Base-by-base conservation (phyloP, 1,284 basidiomycete species). In the Termitomyces sp. region DNA sequence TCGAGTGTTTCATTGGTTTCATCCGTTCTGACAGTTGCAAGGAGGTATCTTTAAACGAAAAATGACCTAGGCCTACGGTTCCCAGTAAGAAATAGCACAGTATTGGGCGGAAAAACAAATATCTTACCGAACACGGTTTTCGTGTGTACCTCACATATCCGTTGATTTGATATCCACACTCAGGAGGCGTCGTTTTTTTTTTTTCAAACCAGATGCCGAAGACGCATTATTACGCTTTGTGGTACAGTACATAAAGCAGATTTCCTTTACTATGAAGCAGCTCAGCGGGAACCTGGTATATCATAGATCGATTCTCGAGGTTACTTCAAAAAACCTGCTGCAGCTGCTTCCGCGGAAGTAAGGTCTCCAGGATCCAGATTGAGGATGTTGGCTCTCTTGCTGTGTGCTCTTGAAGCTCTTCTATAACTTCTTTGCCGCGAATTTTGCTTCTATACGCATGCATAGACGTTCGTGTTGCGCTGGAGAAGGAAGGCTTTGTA, bases 401-500 rank as follows among this genome's bases (percentile, higher is more conserved):
- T 71, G 74, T 80, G 46, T 63, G 67, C 6, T 61, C 39, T 57
- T 75, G 73, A 41, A 88, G 73, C 42, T 80, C 72, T 3, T 70
- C 62, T 50, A 88, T 83, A 1, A 81, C 80, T 2, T 64, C 65
- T 28, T 71, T 58, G 0, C 77, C 82, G 38, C 78, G 82, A 24
- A 65, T 58, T 53, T 68, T 62, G 59, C 70, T 77, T 15, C 87
- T 74, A 19, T 75, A 74, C 2, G 81, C 82, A 58, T 88, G 72
- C 15, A 64, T 86, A 88, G 0, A 90, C 86, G 56, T 76, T 85
- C 6, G 84, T 84, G 38, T 83, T 80, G 52, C 78, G 77, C 21
- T 69, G 59, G 40, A 88, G 73, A 12, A 86, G 71, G 73, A 12
- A 86, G 71, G 12, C 72, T 77, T 77, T 80, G 24, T 31, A 15